These are phyloP conservation scores for Raffaelea deltoideospora DNA, from an alignment of 2,329 filamentous ascomycete species.

Conservation along the genomic window DNA sequence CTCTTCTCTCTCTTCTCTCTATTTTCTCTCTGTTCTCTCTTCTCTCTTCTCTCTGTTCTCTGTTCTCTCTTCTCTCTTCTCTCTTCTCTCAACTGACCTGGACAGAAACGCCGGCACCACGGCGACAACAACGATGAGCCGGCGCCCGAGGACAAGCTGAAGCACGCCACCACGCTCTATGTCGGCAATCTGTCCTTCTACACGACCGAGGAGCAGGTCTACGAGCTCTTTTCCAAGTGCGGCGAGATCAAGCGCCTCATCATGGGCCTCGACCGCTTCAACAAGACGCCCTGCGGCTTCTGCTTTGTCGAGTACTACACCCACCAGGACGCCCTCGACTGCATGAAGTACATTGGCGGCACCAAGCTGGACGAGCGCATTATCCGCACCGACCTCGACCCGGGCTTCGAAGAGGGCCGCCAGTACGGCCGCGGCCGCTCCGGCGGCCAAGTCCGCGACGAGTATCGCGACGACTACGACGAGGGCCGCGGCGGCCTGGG, in stretches of 20 bases:
- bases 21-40: too few relatives aligned
- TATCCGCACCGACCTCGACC: constrained; percentile 88
- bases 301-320: constrained; percentile 99
- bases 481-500: constrained; percentile 86
- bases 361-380: constrained; percentile 97
- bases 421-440: constrained; percentile 95
- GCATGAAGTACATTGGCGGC: constrained; percentile 95
- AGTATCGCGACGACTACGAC: constrained; percentile 94
- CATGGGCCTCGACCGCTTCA: constrained; percentile 94
- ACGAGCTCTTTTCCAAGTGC: constrained; percentile 90
- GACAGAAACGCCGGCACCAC: constrained; percentile 43
- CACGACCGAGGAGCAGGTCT: constrained; percentile 97
- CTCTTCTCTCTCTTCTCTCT: neutral
- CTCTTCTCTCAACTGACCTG: constrained; percentile 9
- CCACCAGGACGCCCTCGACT: constrained; percentile 91
- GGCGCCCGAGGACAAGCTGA: constrained; percentile 60
- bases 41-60: too few relatives aligned
- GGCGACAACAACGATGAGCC: constrained; percentile 42
- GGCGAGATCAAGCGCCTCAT: constrained; percentile 96
- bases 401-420: constrained; percentile 87
- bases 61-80: constrained; percentile 5
- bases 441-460: constrained; percentile 90
- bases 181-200: constrained; percentile 98
- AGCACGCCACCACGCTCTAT: constrained; percentile 84
- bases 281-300: constrained; percentile 96